Evolutionary conservation across 169 alveolate species (phyloP).

Genomic region (Plasmodium adleri): DNA sequence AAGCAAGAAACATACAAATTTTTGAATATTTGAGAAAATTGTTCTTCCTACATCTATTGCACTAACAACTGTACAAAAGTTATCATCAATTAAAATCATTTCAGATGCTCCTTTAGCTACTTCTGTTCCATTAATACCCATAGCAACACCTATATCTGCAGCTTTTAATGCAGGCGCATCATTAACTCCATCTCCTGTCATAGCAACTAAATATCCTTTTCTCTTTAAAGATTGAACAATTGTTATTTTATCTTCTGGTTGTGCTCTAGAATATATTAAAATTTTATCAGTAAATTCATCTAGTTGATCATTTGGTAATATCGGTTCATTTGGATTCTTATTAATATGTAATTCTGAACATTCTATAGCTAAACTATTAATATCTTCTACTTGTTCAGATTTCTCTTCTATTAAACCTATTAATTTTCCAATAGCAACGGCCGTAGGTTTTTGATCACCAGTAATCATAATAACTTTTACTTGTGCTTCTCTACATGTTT

Average conservation of each 20-base stretch:
- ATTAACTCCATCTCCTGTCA: slow-evolving; percentile 99
- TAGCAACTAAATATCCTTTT: slow-evolving; percentile 94
- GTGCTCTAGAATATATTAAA: slow-evolving; percentile 90
- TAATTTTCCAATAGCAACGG: slow-evolving; percentile 96
- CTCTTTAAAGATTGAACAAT: slow-evolving; percentile 91
- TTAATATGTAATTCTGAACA: slow-evolving; percentile 84
- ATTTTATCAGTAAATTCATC: slow-evolving; percentile 85
- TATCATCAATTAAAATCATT: slow-evolving; percentile 99
- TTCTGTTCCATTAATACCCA: slow-evolving; percentile 99
- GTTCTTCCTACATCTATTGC: slow-evolving; percentile 99
- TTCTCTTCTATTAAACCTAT: slow-evolving; percentile 75
- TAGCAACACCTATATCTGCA: slow-evolving; percentile 99
- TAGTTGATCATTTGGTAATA: slow-evolving; percentile 85
- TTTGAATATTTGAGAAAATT: slow-evolving; percentile 94
- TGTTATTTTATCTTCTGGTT: slow-evolving; percentile 93
- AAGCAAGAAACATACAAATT: slow-evolving; percentile 93
- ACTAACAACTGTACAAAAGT: slow-evolving; percentile 98
- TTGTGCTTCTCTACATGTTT: slow-evolving; percentile 96
- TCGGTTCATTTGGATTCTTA: slow-evolving; percentile 83
- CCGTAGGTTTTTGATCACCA: slow-evolving; percentile 73
- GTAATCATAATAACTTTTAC: slow-evolving; percentile 98
- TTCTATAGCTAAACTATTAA: slow-evolving; percentile 12
- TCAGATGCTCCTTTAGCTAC: slow-evolving; percentile 99
- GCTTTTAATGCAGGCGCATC: slow-evolving; percentile 99
- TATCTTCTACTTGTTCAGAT: not conserved